A percentile compares a stretch with the other conserved stretches of the same genome.
Evolutionary conservation across 495 filamentous ascomycete genomes (phyloP).

Genomic region (Penicillium lagena): DNA sequence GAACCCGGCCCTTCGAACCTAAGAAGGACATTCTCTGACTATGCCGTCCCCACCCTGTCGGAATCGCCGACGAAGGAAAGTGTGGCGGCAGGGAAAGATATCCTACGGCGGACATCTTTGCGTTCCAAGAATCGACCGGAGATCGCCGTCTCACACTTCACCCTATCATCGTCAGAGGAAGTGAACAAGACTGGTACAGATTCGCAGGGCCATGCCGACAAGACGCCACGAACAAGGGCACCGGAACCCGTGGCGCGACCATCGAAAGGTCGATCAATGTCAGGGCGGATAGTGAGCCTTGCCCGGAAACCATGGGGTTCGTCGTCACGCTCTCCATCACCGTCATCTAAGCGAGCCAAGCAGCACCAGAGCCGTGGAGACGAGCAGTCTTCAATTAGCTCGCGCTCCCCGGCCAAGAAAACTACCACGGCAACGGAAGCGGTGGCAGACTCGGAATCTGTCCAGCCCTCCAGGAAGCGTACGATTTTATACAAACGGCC

Average conservation of each 20-base stretch:
- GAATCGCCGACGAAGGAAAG: conserved; percentile 37
- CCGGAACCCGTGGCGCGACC: conserved; percentile 35
- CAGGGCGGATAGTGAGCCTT: conserved; percentile 59
- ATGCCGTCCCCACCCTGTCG: conserved; percentile 25
- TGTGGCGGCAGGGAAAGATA: conserved; percentile 40
- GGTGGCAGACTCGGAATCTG: conserved; percentile 19
- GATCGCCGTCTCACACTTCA: conserved; percentile 31
- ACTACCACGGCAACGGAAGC: conserved; percentile 11
- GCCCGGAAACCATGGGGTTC: conserved; percentile 65
- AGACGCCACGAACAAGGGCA: conserved; percentile 26
- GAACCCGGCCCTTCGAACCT: conserved; percentile 21
- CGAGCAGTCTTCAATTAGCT: too few species aligned
- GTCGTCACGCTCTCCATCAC: conserved; percentile 56
- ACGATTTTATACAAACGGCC: conserved; percentile 38
- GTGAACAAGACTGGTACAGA: conserved; percentile 18
- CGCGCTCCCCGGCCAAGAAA: conserved; percentile 25
- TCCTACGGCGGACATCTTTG: conserved; percentile 37
- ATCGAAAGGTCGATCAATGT: conserved; percentile 46
- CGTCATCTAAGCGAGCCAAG: conserved; percentile 36
- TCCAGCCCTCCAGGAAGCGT: conserved; percentile 25
- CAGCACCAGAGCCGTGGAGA: conserved; percentile 24
- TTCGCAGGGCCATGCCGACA: conserved; percentile 8
- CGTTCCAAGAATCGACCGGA: conserved; percentile 32
- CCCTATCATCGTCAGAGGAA: conserved; percentile 29
- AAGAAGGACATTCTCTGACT: conserved; percentile 40